A percentile compares a stretch with the other conserved stretches of the same genome.
These are phyloP conservation scores for Russula griseocarnosa DNA, from an alignment of 768 basidiomycete species.

Conservation along the genomic window DNA sequence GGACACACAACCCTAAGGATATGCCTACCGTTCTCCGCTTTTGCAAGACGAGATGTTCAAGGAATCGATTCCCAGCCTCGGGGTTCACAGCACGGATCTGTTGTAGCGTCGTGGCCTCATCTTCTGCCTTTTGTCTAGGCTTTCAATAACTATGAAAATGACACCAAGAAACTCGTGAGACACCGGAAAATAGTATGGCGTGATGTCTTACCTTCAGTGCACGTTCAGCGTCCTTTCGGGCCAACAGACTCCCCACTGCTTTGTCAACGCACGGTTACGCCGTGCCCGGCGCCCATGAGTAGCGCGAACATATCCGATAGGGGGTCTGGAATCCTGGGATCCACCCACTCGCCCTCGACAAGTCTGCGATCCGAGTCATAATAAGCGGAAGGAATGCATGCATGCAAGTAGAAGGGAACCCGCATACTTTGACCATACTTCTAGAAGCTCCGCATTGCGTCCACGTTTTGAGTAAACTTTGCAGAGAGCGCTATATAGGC, in stretches of 20 bases:
- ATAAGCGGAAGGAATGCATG: not conserved
- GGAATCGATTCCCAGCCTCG: constrained; percentile 62
- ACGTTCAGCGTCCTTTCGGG: constrained; percentile 59
- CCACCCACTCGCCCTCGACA: constrained; percentile 60
- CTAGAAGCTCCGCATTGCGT: constrained; percentile 58
- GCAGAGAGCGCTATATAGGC: constrained; percentile 59
- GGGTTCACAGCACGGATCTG: constrained; percentile 55
- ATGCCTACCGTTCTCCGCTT: constrained; percentile 54
- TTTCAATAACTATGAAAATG: constrained; percentile 57
- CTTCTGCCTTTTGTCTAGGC: constrained; percentile 53
- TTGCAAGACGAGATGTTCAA: constrained; percentile 77
- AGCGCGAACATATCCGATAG: constrained; percentile 54
- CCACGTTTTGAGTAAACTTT: constrained; percentile 55
- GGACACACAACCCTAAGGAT: not conserved
- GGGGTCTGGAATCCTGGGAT: constrained; percentile 62
- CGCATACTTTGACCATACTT: constrained; percentile 62
- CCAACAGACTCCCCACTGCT: constrained; percentile 78
- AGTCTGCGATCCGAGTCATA: constrained; percentile 41
- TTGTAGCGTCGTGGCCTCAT: constrained; percentile 55
- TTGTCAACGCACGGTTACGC: constrained; percentile 57
- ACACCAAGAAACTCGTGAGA: not conserved
- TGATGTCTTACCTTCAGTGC: constrained; percentile 57
- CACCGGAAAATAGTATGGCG: not conserved
- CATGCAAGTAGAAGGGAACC: not conserved
- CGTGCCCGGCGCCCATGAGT: constrained; percentile 52